phyloP scores from a whole-genome alignment of 2,329 filamentous ascomycete species.

The Cladophialophora bantiana region DNA sequence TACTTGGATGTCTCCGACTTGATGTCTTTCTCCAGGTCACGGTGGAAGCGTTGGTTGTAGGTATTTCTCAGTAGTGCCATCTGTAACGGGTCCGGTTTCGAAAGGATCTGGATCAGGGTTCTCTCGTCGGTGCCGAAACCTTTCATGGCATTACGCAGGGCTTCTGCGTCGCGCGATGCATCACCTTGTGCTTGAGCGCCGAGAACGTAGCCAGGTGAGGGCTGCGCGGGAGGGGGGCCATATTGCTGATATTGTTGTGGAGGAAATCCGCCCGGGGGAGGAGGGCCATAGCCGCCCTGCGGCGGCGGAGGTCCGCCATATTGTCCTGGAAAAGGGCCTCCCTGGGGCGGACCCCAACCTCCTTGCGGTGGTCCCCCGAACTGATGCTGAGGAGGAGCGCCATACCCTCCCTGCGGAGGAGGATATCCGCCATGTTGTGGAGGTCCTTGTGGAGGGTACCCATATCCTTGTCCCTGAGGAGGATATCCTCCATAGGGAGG shows the following conservation, averaged over 20 bases:
- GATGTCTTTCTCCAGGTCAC: conserved; percentile 76
- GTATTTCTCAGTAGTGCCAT: conserved; percentile 71
- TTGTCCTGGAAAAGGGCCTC: conserved; percentile 44
- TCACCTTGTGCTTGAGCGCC: conserved; percentile 69
- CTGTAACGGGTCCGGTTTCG: conserved; percentile 78
- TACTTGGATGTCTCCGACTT: conserved; percentile 77
- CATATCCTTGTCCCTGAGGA: conserved; percentile 38
- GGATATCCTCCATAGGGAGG: conserved; percentile 41
- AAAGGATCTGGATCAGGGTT: conserved; percentile 72
- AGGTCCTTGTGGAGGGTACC: conserved; percentile 32
- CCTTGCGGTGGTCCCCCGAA: conserved; percentile 22
- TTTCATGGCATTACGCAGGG: conserved; percentile 84
- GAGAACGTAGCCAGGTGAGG: conserved; percentile 77
- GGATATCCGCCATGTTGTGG: conserved; percentile 35
- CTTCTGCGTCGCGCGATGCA: conserved; percentile 71
- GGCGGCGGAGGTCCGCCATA: conserved; percentile 37
- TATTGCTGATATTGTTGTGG: conserved; percentile 37
- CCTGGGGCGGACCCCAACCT: conserved; percentile 27
- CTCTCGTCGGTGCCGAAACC: conserved; percentile 90
- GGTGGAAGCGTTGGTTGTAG: conserved; percentile 69
- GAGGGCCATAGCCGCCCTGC: conserved; percentile 33
- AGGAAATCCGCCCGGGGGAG: conserved; percentile 47
- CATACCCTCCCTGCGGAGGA: conserved; percentile 27
- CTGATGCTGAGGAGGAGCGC: conserved; percentile 18
- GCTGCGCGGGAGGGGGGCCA: conserved; percentile 64